Base-by-base conservation (phyloP, 2,329 filamentous ascomycete genomes). In the Beauveria scarabaeidicola region DNA sequence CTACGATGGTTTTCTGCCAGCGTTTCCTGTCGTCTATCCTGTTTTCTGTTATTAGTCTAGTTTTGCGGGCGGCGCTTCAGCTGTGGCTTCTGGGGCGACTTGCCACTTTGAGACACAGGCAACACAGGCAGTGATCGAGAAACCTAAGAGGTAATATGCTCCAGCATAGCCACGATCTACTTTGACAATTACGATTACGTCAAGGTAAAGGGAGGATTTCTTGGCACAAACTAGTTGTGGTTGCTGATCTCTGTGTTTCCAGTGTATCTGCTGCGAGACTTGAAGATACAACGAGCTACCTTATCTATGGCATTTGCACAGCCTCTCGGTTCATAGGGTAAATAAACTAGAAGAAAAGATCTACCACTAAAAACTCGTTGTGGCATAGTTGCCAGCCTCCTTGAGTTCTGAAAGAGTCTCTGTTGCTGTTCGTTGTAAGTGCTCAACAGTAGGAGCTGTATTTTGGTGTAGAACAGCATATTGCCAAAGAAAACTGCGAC, bases 81-180 rank as follows among this genome's bases (percentile, higher is more conserved):
- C 19, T 23, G 11, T n/a, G 9, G 19, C 19, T 13, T 23, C 19
- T n/a, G 23, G 11, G 11, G 46, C 38, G 15, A 58, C 23, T 51
- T 51, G 46, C 55, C 32, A 17, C 32, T 21, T 56, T 56, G 32
- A 5, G 51, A 38, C 27, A 7, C 17, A 7, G 19, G 19, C 4
- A 11, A 7, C 11, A 32, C 17, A 19, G 21, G 6, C 25, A 32
- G 23, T 21, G 21, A 41, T 11, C 3, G 17, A 11, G 25, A 27
- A 43, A n/a, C 25, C 2, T 19, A 8, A 25, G 40, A 13, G 19
- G 32, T 17, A 2, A 43, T 36, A 13, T 52, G 9, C 19, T n/a
- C n/a, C 2, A 46, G 47, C 56, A 58, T 52, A 58, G 56, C 56
- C 56, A 58, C 56, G 19, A 58, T 58, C n/a, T 25, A 15, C 36